These are phyloP conservation scores for Candida anglica DNA, from an alignment of 805 yeast genomes.

Conservation along the genomic window DNA sequence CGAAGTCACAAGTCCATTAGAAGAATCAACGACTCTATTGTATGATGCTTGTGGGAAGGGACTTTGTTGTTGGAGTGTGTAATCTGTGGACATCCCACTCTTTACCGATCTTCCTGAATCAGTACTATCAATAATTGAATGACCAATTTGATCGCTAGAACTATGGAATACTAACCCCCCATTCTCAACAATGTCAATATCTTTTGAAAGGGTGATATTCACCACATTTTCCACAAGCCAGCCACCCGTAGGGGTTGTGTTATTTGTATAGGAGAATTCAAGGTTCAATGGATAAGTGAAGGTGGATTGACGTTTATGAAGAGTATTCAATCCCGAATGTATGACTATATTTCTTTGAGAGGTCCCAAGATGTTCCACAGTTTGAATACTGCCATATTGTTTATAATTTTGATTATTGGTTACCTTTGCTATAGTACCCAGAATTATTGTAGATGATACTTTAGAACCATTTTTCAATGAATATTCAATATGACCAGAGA, in stretches of 20 bases:
- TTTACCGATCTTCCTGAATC: too few species aligned
- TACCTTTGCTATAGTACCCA: constrained; percentile 19
- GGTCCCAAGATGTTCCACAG: constrained; percentile 11
- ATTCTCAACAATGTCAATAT: neutral
- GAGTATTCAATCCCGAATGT: too few species aligned
- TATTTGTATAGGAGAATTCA: neutral
- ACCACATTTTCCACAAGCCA: neutral
- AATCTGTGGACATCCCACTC: neutral
- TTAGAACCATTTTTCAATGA: constrained; percentile 28
- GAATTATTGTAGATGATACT: constrained; percentile 18
- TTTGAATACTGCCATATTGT: constrained; percentile 35
- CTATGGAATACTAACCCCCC: neutral
- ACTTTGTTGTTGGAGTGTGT: neutral
- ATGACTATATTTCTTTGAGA: constrained; percentile 7
- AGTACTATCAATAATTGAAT: too few species aligned
- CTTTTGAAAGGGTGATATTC: neutral
- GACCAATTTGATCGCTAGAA: neutral
- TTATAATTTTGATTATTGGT: constrained; percentile 28
- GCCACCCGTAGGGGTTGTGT: neutral
- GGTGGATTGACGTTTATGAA: constrained; percentile 11
- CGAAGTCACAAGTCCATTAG: too few species aligned
- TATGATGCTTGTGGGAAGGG: constrained; percentile 8
- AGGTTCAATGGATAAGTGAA: constrained; percentile 4
- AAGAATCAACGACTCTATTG: constrained; percentile 30
- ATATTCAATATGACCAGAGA: constrained; percentile 24